Evolutionary conservation across 1,139 yeast genomes (phyloP), one percentile per base, ranked within the genome.

Genomic region (Yamadazyma sp.): DNA sequence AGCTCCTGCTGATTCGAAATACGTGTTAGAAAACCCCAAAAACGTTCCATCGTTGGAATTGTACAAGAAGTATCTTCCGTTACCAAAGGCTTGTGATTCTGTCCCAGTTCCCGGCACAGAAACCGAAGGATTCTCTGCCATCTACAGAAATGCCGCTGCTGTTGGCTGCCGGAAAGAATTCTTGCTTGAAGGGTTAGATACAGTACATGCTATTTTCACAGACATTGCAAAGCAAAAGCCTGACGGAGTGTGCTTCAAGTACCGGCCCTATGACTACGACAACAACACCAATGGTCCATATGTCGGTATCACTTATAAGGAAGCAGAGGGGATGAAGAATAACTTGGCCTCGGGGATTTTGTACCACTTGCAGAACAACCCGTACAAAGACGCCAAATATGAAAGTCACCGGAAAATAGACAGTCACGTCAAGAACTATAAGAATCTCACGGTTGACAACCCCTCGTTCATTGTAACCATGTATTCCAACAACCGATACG

Each of bases 401-500:
- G 59, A 50, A 24, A 41, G 56, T 31, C 70, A 64, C 40, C 31
- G 38, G 18, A 61, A 62, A 43, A 63, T 67, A 27, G 57, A 48
- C 16, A 46, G 45, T 41, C 73, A 67, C 41, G 29, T 40, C 1
- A 32, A 35, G 2, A 51, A 54, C 25, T 63, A 57, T 40, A 33
- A 42, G 13, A 33, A 29, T 2, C 66, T 54, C 39, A 49, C 56
- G 37, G 37, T 44, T 18, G 55, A 57, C 16, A 52, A 62, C 33
- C 41, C 30, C 15, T 66, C 73, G 0, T 68, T 67, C 41, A 49
- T 68, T 29, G 53, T 67, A 14, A 57, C 71, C 4, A 50, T 68
- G 22, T 66, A 53, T 39, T 53, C 70, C 3, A 60, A 62, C 27
- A 69, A 67, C 45, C 50, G 74, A 22, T 48, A 48, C 33, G 74